Conservation (phyloP, 768 basidiomycete genomes). For the Leucosporidium creatinivorum region DNA sequence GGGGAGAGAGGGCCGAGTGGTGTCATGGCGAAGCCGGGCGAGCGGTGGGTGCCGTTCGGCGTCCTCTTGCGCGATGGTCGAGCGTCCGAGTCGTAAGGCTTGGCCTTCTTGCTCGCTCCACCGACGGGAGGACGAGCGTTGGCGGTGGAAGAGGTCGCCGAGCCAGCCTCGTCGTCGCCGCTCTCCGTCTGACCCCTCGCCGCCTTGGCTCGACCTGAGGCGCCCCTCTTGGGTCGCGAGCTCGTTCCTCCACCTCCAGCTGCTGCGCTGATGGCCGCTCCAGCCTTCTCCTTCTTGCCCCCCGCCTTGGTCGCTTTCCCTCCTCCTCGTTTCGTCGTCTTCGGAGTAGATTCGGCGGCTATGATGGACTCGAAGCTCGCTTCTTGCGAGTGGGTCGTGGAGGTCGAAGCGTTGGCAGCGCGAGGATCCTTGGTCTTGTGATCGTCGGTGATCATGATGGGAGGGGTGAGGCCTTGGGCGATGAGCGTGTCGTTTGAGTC, state of each 20-base stretch:
- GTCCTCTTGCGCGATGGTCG: constrained; percentile 22
- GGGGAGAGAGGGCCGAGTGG: constrained; percentile 27
- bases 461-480: constrained; percentile 70
- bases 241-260: too few relatives aligned
- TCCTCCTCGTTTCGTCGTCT: not conserved
- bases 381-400: constrained; percentile 7
- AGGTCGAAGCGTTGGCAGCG: constrained; percentile 2
- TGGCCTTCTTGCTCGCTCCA: constrained; percentile 23
- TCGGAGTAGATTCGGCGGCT: constrained; percentile 76
- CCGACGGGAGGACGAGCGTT: constrained; percentile 1
- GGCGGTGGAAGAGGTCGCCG: too few relatives aligned
- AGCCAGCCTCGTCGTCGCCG: constrained; percentile 5
- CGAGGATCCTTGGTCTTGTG: constrained; percentile 62
- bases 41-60: constrained; percentile 20
- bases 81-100: constrained; percentile 36
- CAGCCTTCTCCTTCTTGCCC: constrained; percentile 4
- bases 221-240: too few relatives aligned
- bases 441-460: constrained; percentile 99
- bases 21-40: constrained; percentile 34
- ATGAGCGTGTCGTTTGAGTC: constrained; percentile 71
- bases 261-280: not conserved
- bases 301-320: not conserved
- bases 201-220: not conserved
- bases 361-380: constrained; percentile 44
- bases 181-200: not conserved